These are phyloP conservation scores for Penicillium soppii DNA, from an alignment of 495 filamentous ascomycete genomes.

Conservation along the genomic window DNA sequence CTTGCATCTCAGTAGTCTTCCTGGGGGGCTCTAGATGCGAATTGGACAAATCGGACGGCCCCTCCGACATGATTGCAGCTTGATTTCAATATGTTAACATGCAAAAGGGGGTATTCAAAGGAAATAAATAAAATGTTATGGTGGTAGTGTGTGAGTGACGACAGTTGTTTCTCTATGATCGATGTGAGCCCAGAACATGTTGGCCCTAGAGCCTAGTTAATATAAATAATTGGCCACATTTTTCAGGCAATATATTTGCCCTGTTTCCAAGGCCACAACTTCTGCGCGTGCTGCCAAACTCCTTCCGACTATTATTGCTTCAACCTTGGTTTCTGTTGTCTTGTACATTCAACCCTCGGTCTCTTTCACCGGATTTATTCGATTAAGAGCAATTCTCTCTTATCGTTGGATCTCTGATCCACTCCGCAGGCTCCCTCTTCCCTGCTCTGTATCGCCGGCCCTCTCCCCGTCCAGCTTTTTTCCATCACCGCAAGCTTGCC, in stretches of 20 bases:
- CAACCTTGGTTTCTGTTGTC: constrained; percentile 10
- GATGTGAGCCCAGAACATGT: constrained; percentile 37
- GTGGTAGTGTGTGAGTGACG: constrained; percentile 26
- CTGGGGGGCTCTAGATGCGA: constrained; percentile 62
- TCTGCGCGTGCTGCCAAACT: constrained; percentile 24
- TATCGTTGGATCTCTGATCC: constrained; percentile 10
- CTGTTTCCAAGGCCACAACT: constrained; percentile 7
- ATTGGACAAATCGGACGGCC: constrained; percentile 35
- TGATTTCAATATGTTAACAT: constrained; percentile 17
- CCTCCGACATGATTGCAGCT: constrained; percentile 41
- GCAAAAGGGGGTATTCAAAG: constrained; percentile 12
- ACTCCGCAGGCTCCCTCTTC: constrained; percentile 13
- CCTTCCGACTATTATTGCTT: constrained; percentile 25
- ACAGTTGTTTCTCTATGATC: constrained; percentile 33
- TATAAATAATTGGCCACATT: constrained; percentile 7
- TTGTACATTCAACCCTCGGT: constrained; percentile 4
- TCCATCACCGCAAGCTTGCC: constrained; percentile 15
- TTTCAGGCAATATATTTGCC: constrained; percentile 4
- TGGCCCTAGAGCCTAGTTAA: constrained; percentile 26
- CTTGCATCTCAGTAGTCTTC: constrained; percentile 63
- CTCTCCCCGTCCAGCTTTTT: constrained; percentile 21
- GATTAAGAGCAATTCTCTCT: constrained; percentile 5
- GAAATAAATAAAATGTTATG: constrained; percentile 16
- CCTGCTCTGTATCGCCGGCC: constrained; percentile 16
- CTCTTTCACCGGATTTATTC: constrained; percentile 7